Evolutionary conservation across 495 filamentous ascomycete genomes (phyloP).

Genomic region (Aspergillus campestris): DNA sequence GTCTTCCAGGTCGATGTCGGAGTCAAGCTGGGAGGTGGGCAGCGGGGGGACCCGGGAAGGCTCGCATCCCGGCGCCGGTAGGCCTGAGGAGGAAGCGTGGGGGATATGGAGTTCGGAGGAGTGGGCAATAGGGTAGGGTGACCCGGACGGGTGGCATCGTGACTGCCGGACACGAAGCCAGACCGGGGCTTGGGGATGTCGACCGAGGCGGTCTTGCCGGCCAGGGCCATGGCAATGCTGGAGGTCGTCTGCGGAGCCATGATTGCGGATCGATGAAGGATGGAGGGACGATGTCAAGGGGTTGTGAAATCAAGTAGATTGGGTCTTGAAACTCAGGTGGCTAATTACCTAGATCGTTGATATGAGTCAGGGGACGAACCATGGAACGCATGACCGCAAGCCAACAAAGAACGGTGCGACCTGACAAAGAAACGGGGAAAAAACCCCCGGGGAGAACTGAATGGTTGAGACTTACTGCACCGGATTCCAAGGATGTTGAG

Average conservation of each 20-base stretch:
- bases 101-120: conserved; percentile 94
- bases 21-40: conserved; percentile 64
- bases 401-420: neutral
- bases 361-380: conserved; percentile 3
- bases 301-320: neutral
- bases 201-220: conserved; percentile 52
- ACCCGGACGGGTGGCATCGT: conserved; percentile 45
- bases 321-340: conserved; percentile 4
- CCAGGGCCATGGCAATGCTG: conserved; percentile 56
- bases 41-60: conserved; percentile 41
- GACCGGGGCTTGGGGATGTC: conserved; percentile 66
- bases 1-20: conserved; percentile 80
- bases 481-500: neutral
- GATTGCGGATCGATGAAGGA: conserved; percentile 14
- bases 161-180: conserved; percentile 54
- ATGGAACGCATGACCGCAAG: neutral
- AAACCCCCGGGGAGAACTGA: neutral
- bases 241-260: conserved; percentile 46
- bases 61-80: conserved; percentile 43
- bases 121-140: conserved; percentile 65
- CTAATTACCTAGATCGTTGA: conserved; percentile 5
- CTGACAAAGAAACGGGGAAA: neutral
- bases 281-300: neutral
- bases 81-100: conserved; percentile 73
- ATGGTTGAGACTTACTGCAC: conserved; percentile 5